phyloP scores from a whole-genome alignment of 2,329 filamentous ascomycete species.

The Beauveria rudraprayagi region DNA sequence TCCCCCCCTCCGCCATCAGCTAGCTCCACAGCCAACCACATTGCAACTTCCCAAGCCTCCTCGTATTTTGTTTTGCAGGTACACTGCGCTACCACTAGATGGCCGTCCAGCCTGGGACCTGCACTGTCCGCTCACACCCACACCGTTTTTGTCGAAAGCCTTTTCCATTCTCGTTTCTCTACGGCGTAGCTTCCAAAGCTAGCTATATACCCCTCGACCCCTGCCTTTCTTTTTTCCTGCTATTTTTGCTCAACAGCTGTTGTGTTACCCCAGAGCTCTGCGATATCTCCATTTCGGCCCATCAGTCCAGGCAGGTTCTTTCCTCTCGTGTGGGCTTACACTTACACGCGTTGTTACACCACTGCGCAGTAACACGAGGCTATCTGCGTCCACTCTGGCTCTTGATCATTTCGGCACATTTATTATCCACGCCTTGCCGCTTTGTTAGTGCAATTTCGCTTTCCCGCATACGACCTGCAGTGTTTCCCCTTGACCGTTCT shows the following conservation, averaged over 20 bases:
- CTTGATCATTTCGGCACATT: not conserved
- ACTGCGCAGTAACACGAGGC: not conserved
- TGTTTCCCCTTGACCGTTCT: conserved; percentile 9
- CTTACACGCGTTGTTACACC: conserved; percentile 3
- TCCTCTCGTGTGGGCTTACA: not conserved
- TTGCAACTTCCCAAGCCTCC: conserved; percentile 8
- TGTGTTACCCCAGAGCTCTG: not conserved
- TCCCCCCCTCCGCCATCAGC: not conserved
- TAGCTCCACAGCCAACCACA: conserved; percentile 11
- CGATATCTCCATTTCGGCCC: not conserved
- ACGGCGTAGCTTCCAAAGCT: not conserved
- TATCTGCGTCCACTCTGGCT: not conserved
- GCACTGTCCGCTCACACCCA: conserved; percentile 3
- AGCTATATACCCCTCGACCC: conserved; percentile 7
- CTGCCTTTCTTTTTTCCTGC: not conserved
- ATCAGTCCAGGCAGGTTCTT: not conserved
- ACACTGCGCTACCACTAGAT: not conserved
- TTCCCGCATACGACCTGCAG: conserved; percentile 9
- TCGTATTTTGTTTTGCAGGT: conserved; percentile 11
- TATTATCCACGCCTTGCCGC: not conserved
- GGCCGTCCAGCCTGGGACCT: conserved; percentile 1
- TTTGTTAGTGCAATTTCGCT: conserved; percentile 2
- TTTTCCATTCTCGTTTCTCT: not conserved
- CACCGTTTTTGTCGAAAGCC: not conserved
- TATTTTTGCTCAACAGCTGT: not conserved